These are phyloP conservation scores for Gnaphalium uliginosum DNA, from an alignment of 129 eudicot genomes.

Conservation along the genomic window DNA sequence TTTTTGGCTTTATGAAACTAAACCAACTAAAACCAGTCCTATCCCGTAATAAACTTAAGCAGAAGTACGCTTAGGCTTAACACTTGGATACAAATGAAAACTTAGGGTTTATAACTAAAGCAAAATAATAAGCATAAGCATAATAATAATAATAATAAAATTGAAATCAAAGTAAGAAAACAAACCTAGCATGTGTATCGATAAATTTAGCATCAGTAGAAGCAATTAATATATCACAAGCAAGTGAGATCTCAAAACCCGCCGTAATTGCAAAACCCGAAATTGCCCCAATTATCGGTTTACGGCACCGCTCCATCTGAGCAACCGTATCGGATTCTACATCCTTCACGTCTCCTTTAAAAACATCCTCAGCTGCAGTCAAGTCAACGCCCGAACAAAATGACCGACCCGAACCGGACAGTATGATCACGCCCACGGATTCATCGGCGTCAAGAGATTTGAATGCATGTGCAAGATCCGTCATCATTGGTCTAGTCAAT, in stretches of 20 bases:
- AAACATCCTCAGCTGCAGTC: slow-evolving; percentile 94
- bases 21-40: too few relatives aligned
- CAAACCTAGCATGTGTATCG: slow-evolving; percentile 92
- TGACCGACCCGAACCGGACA: slow-evolving; percentile 84
- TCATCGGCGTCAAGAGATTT: slow-evolving; percentile 62
- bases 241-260: slow-evolving; percentile 91
- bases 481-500: slow-evolving; percentile 71
- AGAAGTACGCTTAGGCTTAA: too few relatives aligned
- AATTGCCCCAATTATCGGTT: slow-evolving; percentile 84
- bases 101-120: too few relatives aligned
- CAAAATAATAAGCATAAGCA: not conserved
- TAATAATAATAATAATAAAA: not conserved
- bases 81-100: too few relatives aligned
- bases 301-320: slow-evolving; percentile 88
- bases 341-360: slow-evolving; percentile 90
- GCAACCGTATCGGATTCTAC: slow-evolving; percentile 66
- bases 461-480: slow-evolving; percentile 61
- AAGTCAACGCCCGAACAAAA: slow-evolving; percentile 97
- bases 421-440: slow-evolving; percentile 66
- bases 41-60: too few relatives aligned
- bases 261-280: slow-evolving; percentile 94
- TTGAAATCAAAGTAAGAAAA: not conserved
- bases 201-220: slow-evolving; percentile 80
- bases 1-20: not conserved
- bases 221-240: slow-evolving; percentile 87